phyloP scores from a whole-genome alignment of 441 rosid genomes.

The Omphalea diandra region DNA sequence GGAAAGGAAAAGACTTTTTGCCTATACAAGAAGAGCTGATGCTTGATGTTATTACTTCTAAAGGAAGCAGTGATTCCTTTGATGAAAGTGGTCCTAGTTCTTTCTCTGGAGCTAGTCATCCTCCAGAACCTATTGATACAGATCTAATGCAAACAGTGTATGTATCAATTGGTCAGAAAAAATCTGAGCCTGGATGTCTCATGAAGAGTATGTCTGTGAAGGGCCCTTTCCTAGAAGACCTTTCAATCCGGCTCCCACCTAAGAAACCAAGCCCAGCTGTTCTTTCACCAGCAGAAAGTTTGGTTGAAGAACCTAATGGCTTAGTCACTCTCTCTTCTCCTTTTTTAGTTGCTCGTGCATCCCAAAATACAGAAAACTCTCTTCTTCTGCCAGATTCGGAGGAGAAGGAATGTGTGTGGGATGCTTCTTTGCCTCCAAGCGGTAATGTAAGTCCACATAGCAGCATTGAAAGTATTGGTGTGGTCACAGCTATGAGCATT shows the following conservation, averaged over 20 bases:
- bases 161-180: constrained; percentile 60
- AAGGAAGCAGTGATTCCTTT: constrained; percentile 50
- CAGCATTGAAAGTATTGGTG: constrained; percentile 72
- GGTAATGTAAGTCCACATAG: constrained; percentile 85
- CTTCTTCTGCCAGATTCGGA: constrained; percentile 57
- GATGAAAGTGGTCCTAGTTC: constrained; percentile 73
- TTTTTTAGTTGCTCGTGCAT: constrained; percentile 52
- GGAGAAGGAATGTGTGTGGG: constrained; percentile 95
- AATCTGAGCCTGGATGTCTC: constrained; percentile 62
- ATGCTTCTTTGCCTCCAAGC: constrained; percentile 91
- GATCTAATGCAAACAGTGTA: constrained; percentile 71
- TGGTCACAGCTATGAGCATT: constrained; percentile 78
- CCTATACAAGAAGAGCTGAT: constrained; percentile 48
- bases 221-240: constrained; percentile 80
- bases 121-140: constrained; percentile 83
- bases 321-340: constrained; percentile 44
- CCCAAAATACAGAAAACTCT: constrained; percentile 61
- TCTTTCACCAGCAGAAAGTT: constrained; percentile 65
- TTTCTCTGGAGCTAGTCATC: constrained; percentile 90
- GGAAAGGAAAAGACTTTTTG: constrained; percentile 64
- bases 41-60: constrained; percentile 43
- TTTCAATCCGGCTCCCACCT: constrained; percentile 57
- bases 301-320: constrained; percentile 66
- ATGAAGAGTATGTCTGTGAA: constrained; percentile 64
- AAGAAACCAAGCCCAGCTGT: constrained; percentile 52